Evolutionary conservation across 768 basidiomycete species (phyloP).

Genomic region (Lenzites betulinus): DNA sequence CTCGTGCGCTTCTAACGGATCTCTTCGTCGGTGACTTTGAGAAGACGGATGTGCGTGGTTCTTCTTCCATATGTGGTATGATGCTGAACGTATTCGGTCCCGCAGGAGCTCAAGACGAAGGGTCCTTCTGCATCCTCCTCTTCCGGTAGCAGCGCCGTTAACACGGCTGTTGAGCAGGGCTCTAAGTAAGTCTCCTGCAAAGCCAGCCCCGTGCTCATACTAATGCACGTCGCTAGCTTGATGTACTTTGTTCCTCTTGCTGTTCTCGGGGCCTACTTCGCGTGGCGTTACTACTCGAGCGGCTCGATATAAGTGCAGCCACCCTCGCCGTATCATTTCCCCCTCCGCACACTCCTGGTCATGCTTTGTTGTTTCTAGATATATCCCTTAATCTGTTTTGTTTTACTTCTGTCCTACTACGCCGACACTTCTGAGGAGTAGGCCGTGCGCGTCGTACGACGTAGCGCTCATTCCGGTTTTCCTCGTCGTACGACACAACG

Average conservation of each 20-base stretch:
- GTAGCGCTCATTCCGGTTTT: not conserved
- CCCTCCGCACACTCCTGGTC: constrained; percentile 2
- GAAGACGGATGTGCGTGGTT: constrained; percentile 56
- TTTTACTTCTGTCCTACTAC: not conserved
- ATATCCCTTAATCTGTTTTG: constrained; percentile 19
- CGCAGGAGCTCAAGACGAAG: constrained; percentile 55
- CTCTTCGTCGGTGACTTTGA: constrained; percentile 87
- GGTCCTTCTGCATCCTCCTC: constrained; percentile 45
- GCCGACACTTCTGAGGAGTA: not conserved
- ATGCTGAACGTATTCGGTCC: not conserved
- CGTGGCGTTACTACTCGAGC: constrained; percentile 72
- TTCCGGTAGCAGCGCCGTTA: constrained; percentile 41
- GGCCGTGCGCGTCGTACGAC: not conserved
- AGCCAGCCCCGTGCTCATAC: constrained; percentile 2
- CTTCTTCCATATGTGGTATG: not conserved
- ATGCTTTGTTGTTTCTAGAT: constrained; percentile 15
- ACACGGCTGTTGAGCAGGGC: constrained; percentile 59
- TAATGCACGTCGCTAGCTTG: constrained; percentile 43
- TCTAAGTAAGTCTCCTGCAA: constrained; percentile 54
- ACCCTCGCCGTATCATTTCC: constrained; percentile 4
- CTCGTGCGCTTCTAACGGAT: constrained; percentile 76
- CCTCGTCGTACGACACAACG: not conserved
- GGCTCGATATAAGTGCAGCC: constrained; percentile 43
- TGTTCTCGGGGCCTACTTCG: constrained; percentile 84
- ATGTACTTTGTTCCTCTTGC: constrained; percentile 86